Evolutionary conservation across 2,329 filamentous ascomycete species (phyloP), one percentile per base, ranked within the genome.

Genomic region (Aspergillus sp.): DNA sequence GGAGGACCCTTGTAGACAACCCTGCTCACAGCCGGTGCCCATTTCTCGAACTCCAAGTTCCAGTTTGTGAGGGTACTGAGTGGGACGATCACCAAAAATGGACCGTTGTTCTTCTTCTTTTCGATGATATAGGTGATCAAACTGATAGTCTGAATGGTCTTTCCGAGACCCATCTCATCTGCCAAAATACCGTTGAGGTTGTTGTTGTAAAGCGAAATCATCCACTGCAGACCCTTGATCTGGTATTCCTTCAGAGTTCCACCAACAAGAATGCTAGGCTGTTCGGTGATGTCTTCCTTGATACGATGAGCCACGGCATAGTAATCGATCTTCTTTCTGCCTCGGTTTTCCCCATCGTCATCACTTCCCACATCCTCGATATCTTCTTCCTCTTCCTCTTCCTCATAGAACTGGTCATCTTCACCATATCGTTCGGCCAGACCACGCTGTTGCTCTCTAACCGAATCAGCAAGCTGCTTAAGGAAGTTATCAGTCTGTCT

Each of bases 121-220:
- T 97, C 93, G 55, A 98, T 96, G 50, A 98, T 83, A 64, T 98
- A 94, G 3, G 91, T 96, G 60, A 98, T 87, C 71, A 98, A 74
- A 75, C 88, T 95, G 70, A 98, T 98, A 36, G 93, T 97, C 70
- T 98, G 93, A 57, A 98, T 98, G 0, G 93, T 98, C 74, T 98
- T 98, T 68, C 93, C 93, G 53, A 98, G 88, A 84, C 93, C 93
- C 93, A 98, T 98, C 71, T 98, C 93, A 61, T 98, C 93, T 46
- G 93, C 93, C 58, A 98, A 76, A 54, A 98, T 97, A 79, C 93
- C 93, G 67, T 98, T 98, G 53, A 98, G 81, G 70, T 96, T 98
- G 76, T 98, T 98, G 83, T 98, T 98, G 79, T 97, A 98, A 10
- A 98, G 78, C 10, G 93, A 98, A 48, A 98, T 85, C 93, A 98